Evolutionary conservation across 108 stramenopile genomes (phyloP), one percentile per base, ranked within the genome.

Genomic region (Nitzschia sp.): DNA sequence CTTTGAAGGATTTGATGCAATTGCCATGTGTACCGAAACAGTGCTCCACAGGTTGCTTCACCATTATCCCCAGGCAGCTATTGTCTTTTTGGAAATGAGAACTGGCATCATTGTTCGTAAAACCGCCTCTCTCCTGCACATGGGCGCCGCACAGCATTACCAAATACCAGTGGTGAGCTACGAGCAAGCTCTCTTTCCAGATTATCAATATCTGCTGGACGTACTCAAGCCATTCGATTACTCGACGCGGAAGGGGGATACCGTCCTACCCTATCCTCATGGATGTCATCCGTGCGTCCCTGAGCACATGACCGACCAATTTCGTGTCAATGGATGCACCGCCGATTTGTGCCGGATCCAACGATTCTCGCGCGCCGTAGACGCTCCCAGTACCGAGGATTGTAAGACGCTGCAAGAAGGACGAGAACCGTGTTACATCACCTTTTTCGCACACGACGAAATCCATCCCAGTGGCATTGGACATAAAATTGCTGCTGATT

Each of bases 91-190:
- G 61, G 86, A 87, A 68, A 72, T 87, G 59, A 83, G 76, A 68
- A 87, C 86, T 3, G 86, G 81, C 0, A 81, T 84, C 34, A 46
- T 73, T 17, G 55, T 62, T 9, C 73, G 86, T 24, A 84, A 85
- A 54, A 85, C 83, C 1, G 86, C 81, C 3, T 67, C 74, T 23
- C 35, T 87, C 6, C 58, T 87, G 25, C 86, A 87, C 51, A 71
- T 82, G 72, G 86, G 86, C 31, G 82, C 80, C 11, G 86, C 86
- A 24, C 79, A 82, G 32, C 83, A 84, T 11, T 87, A 87, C 74
- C 79, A 87, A 51, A 82, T 87, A 35, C 86, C 86, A 27, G 86
- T 87, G 21, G 57, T 87, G 30, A 73, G 71, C n/a, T 87, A 84
- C 59, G 74, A 71, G 8, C 78, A 87, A 46, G 81, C 86, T 1